Evolutionary conservation across 164 flowering plant species (phyloP), one percentile per base, ranked within the genome.

Genomic region (Akebia trifoliata): DNA sequence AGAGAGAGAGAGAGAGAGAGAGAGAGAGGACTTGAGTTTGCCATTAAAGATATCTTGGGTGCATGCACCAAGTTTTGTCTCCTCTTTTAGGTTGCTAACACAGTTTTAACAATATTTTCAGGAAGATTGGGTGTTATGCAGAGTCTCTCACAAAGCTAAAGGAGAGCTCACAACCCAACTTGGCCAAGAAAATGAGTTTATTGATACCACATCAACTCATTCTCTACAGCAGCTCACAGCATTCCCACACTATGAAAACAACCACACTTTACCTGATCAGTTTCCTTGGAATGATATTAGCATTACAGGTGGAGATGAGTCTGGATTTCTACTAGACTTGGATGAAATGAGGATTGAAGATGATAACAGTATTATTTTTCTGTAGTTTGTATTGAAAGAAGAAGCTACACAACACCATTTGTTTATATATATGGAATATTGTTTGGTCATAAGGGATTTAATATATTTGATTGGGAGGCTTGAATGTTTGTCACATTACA

Each of bases 111-210:
- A 10, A 12, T 44, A n/a, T 12, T 54, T 34, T 42, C 87, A 87
- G 95, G 95, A 87, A 62, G 89, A 87, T 52, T 87, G 95, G 95
- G 95, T 84, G 31, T 57, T 87, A 44, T 87, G 95, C 29, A 75
- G 90, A 76, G 95, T 87, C 1, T 87, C 83, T 36, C 72, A 78
- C 77, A 81, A 82, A 54, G 58, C 72, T 74, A 81, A 74, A 35
- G 72, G 52, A 57, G 79, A 73, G 40, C 54, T 43, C 30, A 53
- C 39, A 61, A 37, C n/a, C 34, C 62, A 37, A 9, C 37, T 22
- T 18, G 63, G 60, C 47, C 50, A 67, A 10, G 56, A 63, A 32
- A 36, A 60, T 35, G 61, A 69, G 45, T 62, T 1, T 0, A 12
- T 42, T 34, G 70, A 74, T 32, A 59, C 59, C 31, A 49, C 63